Evolutionary conservation across 176 grass and related monocot genomes (phyloP), one percentile per base, ranked within the genome.

Genomic region (Aegilops umbellulata): DNA sequence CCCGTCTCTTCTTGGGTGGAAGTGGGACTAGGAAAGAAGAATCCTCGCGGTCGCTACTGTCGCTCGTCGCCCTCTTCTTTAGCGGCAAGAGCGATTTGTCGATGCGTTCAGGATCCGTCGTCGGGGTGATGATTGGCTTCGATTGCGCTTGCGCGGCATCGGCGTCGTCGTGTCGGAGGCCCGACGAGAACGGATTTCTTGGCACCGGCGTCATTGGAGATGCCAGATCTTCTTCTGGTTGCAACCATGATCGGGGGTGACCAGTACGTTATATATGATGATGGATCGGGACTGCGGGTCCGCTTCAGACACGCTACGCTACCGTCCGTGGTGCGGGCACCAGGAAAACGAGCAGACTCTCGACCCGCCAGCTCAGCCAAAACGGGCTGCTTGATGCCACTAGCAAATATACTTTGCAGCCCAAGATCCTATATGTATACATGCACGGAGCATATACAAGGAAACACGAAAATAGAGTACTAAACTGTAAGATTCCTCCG

Each of bases 41-140:
- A 8, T 19, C 60, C 0, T 8, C 17, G 51, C 2, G 16, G 30
- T 34, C 7, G 39, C 42, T 4, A 0, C 1, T 7, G 32, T 80
- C 27, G 27, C 76, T 83, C 6, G 11, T 11, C 35, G 53, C 74
- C 53, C 65, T 84, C 81, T 88, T 88, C 81, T 84, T 88, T 0
- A 62, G 44, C 41, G 74, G 81, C 73, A 78, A 34, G 8, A 63
- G 55, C 34, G 76, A 62, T 15, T 19, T 63, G 14, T 34, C 55
- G 13, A 30, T 1, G 15, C 16, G 39, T 27, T 32, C 1, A 23
- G 20, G 68, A 13, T 41, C 35, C 42, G 42, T 44, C 34, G 35
- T 12, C 68, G 68, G 10, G 29, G 3, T 22, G 46, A 49, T 49
- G 46, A 49, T 49, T 14, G 29, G 51, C 30, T 60, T 8, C 10